These are phyloP conservation scores for Biancaea sappan DNA, from an alignment of 306 rosid species.

Conservation along the genomic window DNA sequence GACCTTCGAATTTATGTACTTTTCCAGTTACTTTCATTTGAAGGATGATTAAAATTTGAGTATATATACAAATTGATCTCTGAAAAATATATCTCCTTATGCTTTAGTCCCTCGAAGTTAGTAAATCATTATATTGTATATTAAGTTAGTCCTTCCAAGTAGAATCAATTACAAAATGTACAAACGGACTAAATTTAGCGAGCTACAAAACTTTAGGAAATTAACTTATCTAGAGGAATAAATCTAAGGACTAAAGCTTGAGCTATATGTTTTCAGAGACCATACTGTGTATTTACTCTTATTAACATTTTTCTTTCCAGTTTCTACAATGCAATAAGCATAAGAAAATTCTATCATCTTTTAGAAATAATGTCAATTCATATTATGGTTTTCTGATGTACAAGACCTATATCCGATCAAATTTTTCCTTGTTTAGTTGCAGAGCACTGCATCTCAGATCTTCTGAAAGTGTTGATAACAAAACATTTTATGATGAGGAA, in stretches of 20 bases:
- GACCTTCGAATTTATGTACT: constrained; percentile 35
- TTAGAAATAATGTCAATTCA: background rate
- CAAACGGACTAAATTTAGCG: too few species aligned
- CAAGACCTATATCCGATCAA: background rate
- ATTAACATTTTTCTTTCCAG: constrained; percentile 21
- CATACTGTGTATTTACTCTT: too few species aligned
- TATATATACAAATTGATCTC: too few species aligned
- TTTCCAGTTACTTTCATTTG: background rate
- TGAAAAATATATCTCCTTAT: too few species aligned
- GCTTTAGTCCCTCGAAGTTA: too few species aligned
- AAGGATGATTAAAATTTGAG: background rate
- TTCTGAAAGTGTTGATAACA: background rate
- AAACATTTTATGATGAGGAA: background rate
- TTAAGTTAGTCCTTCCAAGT: too few species aligned
- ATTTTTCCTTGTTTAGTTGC: background rate
- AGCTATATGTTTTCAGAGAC: too few species aligned
- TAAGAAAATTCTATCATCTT: background rate
- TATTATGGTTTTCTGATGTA: background rate
- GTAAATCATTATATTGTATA: too few species aligned
- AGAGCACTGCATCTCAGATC: background rate
- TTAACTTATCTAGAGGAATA: too few species aligned
- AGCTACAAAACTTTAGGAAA: too few species aligned
- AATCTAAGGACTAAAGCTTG: too few species aligned
- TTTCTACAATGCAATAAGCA: constrained; percentile 25
- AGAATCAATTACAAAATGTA: too few species aligned